phyloP scores from a whole-genome alignment of 2,329 filamentous ascomycete genomes.

The Tolypocladium inflatum region DNA sequence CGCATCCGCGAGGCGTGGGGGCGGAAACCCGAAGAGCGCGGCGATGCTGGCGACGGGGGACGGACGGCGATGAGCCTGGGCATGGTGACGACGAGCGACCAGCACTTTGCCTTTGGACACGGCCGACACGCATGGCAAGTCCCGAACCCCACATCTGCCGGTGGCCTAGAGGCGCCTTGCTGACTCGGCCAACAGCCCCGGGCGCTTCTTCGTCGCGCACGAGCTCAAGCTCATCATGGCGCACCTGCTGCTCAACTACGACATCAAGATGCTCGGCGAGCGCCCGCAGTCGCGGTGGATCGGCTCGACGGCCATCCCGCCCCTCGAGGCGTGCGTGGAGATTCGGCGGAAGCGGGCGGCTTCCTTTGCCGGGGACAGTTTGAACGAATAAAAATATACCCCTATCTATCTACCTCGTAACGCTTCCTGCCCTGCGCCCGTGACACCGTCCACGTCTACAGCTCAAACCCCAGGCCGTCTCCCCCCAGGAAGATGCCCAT shows the following conservation, averaged over 20 bases:
- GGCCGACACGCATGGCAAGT: conserved; percentile 40
- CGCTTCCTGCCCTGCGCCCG: neutral
- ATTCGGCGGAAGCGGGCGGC: conserved; percentile 8
- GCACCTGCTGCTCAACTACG: conserved; percentile 42
- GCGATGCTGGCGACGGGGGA: conserved; percentile 18
- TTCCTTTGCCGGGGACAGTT: neutral
- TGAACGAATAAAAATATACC: neutral
- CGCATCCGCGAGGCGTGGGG: conserved; percentile 29
- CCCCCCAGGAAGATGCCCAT: conserved; percentile 26
- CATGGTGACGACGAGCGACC: conserved; percentile 43
- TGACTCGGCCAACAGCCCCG: conserved; percentile 25
- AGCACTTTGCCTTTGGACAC: conserved; percentile 45
- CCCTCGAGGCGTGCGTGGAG: conserved; percentile 14
- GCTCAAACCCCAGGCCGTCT: conserved; percentile 20
- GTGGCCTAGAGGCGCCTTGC: neutral
- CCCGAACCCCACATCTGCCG: neutral
- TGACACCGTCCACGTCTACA: neutral
- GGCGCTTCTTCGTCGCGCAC: conserved; percentile 46
- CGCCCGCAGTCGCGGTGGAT: conserved; percentile 32
- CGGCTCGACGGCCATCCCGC: conserved; percentile 29
- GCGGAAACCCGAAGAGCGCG: conserved; percentile 14
- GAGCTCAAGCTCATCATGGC: conserved; percentile 46
- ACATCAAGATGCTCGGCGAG: conserved; percentile 31
- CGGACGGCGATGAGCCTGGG: conserved; percentile 28
- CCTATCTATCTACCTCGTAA: neutral